These are phyloP conservation scores for Termitomyces sp. DNA, from an alignment of 768 basidiomycete genomes.

Conservation along the genomic window DNA sequence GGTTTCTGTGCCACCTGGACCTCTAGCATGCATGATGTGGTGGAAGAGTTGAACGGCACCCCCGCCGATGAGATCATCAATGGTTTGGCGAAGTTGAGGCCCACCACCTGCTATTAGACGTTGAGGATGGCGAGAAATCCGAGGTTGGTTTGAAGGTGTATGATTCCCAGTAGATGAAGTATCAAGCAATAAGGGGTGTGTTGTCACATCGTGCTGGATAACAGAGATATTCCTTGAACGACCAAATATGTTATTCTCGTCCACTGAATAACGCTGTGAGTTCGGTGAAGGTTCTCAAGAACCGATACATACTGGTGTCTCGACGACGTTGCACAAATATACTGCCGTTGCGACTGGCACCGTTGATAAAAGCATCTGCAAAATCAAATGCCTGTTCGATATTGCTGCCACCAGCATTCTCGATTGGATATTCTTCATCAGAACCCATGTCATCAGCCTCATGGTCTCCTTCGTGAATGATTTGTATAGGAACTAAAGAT, in stretches of 20 bases:
- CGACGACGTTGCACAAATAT: slow-evolving; percentile 55
- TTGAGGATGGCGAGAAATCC: slow-evolving; percentile 52
- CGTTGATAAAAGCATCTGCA: slow-evolving; percentile 47
- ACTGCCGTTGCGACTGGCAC: slow-evolving; percentile 36
- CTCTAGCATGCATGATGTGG: slow-evolving; percentile 66
- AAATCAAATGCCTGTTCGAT: slow-evolving; percentile 55
- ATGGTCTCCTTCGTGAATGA: slow-evolving; percentile 60
- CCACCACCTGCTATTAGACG: slow-evolving; percentile 49
- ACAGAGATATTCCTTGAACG: slow-evolving; percentile 46
- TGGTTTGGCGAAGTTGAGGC: slow-evolving; percentile 65
- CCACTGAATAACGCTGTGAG: slow-evolving; percentile 26
- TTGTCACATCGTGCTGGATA: slow-evolving; percentile 63
- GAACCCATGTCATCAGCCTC: slow-evolving; percentile 59
- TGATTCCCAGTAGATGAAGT: slow-evolving; percentile 43
- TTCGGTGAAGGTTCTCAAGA: slow-evolving; percentile 4
- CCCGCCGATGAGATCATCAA: slow-evolving; percentile 79
- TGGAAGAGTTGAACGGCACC: slow-evolving; percentile 83
- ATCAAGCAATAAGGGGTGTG: slow-evolving; percentile 81
- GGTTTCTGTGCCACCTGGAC: slow-evolving; percentile 53
- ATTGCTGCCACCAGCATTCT: slow-evolving; percentile 26
- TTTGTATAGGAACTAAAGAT: slow-evolving; percentile 43
- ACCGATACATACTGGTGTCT: slow-evolving; percentile 37
- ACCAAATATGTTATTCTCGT: slow-evolving; percentile 64
- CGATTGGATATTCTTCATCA: slow-evolving; percentile 48
- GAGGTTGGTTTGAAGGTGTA: slow-evolving; percentile 37